Percentiles rank a stretch among this genome's conserved stretches.
Conservation (phyloP, 2,329 filamentous ascomycete genomes). For the Epichloe coenophiala region DNA sequence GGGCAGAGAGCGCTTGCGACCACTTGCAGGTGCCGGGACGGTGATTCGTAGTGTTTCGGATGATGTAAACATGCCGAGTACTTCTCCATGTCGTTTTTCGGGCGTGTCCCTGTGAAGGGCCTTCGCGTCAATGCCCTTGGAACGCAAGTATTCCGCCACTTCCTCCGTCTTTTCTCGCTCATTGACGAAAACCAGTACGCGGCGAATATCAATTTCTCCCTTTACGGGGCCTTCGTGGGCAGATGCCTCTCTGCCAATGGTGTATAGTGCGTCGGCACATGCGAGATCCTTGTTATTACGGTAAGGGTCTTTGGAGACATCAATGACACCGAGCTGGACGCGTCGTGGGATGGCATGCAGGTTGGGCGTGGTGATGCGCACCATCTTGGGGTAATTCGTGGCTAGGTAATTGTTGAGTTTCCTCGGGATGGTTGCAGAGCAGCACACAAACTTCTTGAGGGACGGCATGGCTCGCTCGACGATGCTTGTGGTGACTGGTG, state of each 20-base stretch:
- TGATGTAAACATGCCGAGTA: conserved; percentile 61
- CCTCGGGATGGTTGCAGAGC: conserved; percentile 89
- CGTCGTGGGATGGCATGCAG: conserved; percentile 90
- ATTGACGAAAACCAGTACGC: conserved; percentile 92
- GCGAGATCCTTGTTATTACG: conserved; percentile 84
- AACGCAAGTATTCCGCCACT: conserved; percentile 62
- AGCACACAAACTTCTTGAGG: conserved; percentile 75
- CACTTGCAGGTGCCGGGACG: conserved; percentile 12
- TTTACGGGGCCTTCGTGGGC: conserved; percentile 42
- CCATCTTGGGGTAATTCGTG: conserved; percentile 68
- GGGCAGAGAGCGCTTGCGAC: conserved; percentile 38
- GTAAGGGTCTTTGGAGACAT: conserved; percentile 86
- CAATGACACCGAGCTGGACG: conserved; percentile 85
- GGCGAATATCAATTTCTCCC: conserved; percentile 54
- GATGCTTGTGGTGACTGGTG: conserved; percentile 67
- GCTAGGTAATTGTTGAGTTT: conserved; percentile 78
- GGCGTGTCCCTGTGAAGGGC: conserved; percentile 76
- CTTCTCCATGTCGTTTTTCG: conserved; percentile 63
- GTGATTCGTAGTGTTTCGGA: conserved; percentile 26
- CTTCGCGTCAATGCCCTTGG: conserved; percentile 79
- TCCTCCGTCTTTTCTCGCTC: conserved; percentile 80
- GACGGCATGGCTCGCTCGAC: conserved; percentile 72
- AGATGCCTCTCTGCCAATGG: conserved; percentile 65
- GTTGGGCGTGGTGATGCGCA: conserved; percentile 83
- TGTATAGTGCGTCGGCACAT: conserved; percentile 89